phyloP scores from a whole-genome alignment of 2,329 filamentous ascomycete species.

The Bipolaris bicolor region DNA sequence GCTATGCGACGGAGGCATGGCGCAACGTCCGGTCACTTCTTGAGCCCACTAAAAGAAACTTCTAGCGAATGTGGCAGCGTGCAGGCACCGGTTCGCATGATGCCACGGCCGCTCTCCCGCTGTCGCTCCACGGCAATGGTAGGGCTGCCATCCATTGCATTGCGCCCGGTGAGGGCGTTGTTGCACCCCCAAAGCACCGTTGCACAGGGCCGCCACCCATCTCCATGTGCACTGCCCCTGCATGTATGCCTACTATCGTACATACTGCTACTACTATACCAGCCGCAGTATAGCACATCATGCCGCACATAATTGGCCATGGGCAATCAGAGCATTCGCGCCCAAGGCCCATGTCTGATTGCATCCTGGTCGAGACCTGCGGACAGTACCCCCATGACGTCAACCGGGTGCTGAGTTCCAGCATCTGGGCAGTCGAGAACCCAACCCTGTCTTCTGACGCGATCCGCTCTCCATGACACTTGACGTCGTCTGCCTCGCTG shows the following conservation, averaged over 20 bases:
- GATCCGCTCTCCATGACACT: constrained; percentile 19
- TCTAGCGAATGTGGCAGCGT: constrained; percentile 13
- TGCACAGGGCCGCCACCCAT: too few species aligned
- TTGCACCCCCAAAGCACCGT: background rate
- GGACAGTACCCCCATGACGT: constrained; percentile 8
- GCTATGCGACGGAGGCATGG: constrained; percentile 19
- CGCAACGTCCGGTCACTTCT: constrained; percentile 21
- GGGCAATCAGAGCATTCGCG: background rate
- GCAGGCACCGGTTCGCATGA: constrained; percentile 25
- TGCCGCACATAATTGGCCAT: background rate
- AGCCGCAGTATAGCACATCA: background rate
- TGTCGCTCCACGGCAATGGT: constrained; percentile 6
- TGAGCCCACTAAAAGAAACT: constrained; percentile 12
- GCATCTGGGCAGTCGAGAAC: constrained; percentile 16
- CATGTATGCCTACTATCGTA: background rate
- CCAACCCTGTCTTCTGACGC: constrained; percentile 21
- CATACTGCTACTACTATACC: too few species aligned
- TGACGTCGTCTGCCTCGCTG: constrained; percentile 15
- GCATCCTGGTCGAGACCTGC: constrained; percentile 7
- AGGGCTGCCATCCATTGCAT: constrained; percentile 11
- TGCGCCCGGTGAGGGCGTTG: constrained; percentile 16
- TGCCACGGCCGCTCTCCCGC: constrained; percentile 13
- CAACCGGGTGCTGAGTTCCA: constrained; percentile 6
- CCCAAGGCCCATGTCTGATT: background rate
- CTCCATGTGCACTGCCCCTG: background rate